These are phyloP conservation scores for Smallanthus sonchifolius DNA, from an alignment of 129 eudicot genomes.

Conservation along the genomic window DNA sequence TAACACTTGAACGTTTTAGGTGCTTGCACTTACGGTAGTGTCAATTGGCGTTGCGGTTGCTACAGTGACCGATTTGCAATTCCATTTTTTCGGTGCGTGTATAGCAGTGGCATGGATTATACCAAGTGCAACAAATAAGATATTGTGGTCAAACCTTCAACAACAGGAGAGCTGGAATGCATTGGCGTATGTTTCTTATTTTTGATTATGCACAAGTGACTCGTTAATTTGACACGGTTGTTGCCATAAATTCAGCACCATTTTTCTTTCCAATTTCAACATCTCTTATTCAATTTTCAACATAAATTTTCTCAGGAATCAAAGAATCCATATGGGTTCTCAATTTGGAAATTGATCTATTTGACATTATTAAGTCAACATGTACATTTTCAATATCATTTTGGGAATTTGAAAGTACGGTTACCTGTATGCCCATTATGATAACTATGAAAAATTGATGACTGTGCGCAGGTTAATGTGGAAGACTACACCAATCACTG, in stretches of 20 bases:
- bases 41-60: conserved; percentile 96
- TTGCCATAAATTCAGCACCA: not conserved
- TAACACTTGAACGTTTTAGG: conserved; percentile 41
- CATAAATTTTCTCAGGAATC: not conserved
- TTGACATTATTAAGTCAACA: conserved; percentile 5
- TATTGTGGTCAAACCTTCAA: conserved; percentile 96
- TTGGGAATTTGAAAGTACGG: too few relatives aligned
- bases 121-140: conserved; percentile 94
- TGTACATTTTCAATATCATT: not conserved
- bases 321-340: not conserved
- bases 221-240: not conserved
- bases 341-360: not conserved
- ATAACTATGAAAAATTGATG: not conserved
- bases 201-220: not conserved
- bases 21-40: conserved; percentile 73
- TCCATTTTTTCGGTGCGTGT: conserved; percentile 95
- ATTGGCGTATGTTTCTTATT: conserved; percentile 59
- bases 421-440: not conserved
- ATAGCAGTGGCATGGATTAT: conserved; percentile 95
- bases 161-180: conserved; percentile 97
- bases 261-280: not conserved
- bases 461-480: conserved; percentile 71
- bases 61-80: conserved; percentile 93
- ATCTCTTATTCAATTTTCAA: conserved; percentile 1
- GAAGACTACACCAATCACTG: conserved; percentile 94